These are phyloP conservation scores for Solanum paucissectum DNA, from an alignment of 257 asterid species.

Conservation along the genomic window DNA sequence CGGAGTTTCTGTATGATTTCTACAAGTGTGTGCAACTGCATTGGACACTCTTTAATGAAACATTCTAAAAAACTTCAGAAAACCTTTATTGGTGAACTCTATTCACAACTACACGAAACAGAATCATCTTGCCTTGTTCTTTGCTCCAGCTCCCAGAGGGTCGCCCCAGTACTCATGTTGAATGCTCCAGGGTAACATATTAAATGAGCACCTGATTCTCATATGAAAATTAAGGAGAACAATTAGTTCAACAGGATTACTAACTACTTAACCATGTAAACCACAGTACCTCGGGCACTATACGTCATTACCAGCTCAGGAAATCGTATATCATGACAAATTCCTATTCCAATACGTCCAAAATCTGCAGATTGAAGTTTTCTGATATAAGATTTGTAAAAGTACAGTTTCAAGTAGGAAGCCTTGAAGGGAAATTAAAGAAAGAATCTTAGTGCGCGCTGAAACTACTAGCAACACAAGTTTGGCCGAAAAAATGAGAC, in stretches of 20 bases:
- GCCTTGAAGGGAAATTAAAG: background rate
- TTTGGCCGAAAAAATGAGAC: background rate
- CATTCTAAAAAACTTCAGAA: background rate
- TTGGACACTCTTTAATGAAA: background rate
- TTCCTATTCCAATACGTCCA: constrained; percentile 32
- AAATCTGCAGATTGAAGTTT: constrained; percentile 13
- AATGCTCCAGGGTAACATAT: constrained; percentile 38
- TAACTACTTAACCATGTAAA: background rate
- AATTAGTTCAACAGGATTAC: background rate
- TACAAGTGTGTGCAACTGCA: background rate
- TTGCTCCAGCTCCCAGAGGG: constrained; percentile 34
- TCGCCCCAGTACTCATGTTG: constrained; percentile 24
- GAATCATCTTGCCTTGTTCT: constrained; percentile 27
- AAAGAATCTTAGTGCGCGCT: background rate
- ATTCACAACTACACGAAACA: background rate
- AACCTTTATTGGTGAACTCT: background rate
- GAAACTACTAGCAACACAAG: background rate
- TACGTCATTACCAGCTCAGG: constrained; percentile 36
- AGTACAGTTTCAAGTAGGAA: background rate
- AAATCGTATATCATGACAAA: constrained; percentile 38
- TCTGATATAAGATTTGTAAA: background rate
- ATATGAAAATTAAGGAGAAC: background rate
- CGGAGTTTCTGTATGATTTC: background rate
- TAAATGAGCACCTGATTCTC: constrained; percentile 23
- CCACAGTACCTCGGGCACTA: constrained; percentile 14